Base-by-base conservation (phyloP, 345 rosid genomes). In the Acer campestre region DNA sequence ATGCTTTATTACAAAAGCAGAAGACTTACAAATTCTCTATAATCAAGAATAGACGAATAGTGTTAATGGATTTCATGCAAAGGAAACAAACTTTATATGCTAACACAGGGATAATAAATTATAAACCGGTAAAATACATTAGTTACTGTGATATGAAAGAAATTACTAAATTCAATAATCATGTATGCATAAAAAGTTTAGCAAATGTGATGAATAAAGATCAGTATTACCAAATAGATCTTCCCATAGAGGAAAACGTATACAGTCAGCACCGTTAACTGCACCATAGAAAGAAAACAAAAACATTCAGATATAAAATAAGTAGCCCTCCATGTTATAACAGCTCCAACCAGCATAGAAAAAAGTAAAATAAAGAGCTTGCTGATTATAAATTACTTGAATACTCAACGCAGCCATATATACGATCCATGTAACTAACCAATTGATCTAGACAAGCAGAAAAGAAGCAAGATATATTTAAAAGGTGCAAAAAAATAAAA, bases 221-320 rank as follows among this genome's bases (percentile, higher is more conserved):
- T 4, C 27, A 46, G 46, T 75, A 94, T 87, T 88, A 96, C 99
- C 98, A 96, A 80, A 83, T 96, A 96, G 80, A 87, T 74, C 85
- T 89, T 96, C 82, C 99, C 99, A 67, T 96, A 94, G 18, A 96
- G 94, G 86, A 96, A 94, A 42, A 84, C 1, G 77, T 94, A 96
- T 62, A 96, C 89, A 9, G 99, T 96, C 82, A 88, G 89, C 88
- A 96, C 98, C 1, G 97, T 89, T 76, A 96, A 82, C 99, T 96
- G 95, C 95, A 88, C 80, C 68, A 78, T 3, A 77, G 40, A 76
- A 74, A 48, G 42, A 72, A 67, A 35, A 16, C 79, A 58, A 78
- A 71, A 75, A 82, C 25, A 35, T 71, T 85, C 73, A 73, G 79
- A 46, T 49, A 44, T 27, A 14, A 61, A 61, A 70, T 23, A 22